phyloP scores from a whole-genome alignment of 208 protist genomes.

The Wallacemonas sp. region DNA sequence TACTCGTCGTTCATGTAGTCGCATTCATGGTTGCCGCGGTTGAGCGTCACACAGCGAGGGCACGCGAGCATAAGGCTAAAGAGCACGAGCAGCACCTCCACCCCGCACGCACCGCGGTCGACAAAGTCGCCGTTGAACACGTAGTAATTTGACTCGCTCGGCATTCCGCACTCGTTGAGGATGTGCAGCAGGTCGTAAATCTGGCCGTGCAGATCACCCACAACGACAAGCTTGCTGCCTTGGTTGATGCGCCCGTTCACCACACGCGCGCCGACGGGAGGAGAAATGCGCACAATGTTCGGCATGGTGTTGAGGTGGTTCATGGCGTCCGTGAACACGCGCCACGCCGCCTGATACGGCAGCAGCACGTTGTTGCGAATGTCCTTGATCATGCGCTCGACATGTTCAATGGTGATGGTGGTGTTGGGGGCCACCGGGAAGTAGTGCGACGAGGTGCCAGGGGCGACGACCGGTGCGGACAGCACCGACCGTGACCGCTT shows the following conservation, averaged over 20 bases:
- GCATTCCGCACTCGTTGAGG: conserved; percentile 75
- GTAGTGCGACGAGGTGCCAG: conserved; percentile 74
- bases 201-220: conserved; percentile 89
- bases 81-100: conserved; percentile 96
- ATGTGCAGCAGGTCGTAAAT: conserved; percentile 86
- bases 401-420: conserved; percentile 72
- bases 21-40: conserved; percentile 96
- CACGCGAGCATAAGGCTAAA: conserved; percentile 95
- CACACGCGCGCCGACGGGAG: conserved; percentile 60
- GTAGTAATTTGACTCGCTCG: conserved; percentile 79
- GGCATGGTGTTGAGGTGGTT: conserved; percentile 83
- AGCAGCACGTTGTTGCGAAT: conserved; percentile 65
- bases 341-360: conserved; percentile 80
- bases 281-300: conserved; percentile 75
- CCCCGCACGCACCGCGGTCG: conserved; percentile 95
- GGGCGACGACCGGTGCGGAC: conserved; percentile 60
- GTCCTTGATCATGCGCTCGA: conserved; percentile 72
- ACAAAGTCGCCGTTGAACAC: conserved; percentile 97
- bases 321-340: conserved; percentile 83
- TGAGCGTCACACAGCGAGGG: conserved; percentile 92
- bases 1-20: conserved; percentile 96
- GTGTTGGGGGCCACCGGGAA: conserved; percentile 52
- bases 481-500: conserved; percentile 73
- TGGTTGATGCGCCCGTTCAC: conserved; percentile 73
- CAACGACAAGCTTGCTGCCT: conserved; percentile 84